Percentiles rank a stretch among this genome's conserved stretches.
Evolutionary conservation across 352 stramenopile genomes (phyloP).

Genomic region (Phytopythium montanum): DNA sequence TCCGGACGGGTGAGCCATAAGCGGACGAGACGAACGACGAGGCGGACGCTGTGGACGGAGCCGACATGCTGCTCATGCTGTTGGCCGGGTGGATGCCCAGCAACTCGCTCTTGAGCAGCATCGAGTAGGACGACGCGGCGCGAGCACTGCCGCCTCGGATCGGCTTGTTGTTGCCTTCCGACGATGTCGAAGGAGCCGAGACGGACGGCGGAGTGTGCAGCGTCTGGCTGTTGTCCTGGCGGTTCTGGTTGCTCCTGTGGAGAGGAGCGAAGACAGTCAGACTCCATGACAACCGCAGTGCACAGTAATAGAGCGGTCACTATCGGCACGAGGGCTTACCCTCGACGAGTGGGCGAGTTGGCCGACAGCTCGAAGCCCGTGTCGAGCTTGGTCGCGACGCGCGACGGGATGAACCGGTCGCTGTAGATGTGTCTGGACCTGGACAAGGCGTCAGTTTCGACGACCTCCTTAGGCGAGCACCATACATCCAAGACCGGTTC

Average conservation of each 20-base stretch:
- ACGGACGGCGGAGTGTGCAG: background rate
- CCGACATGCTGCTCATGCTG: conserved; percentile 4
- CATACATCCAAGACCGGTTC: background rate
- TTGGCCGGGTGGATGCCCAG: conserved; percentile 48
- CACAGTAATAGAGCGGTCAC: background rate
- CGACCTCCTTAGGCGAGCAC: too few species aligned
- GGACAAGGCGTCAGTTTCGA: too few species aligned
- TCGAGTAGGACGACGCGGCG: conserved; percentile 48
- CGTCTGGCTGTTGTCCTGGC: conserved; percentile 9
- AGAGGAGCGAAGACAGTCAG: background rate
- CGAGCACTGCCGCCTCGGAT: background rate
- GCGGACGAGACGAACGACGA: conserved; percentile 6
- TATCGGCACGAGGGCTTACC: conserved; percentile 9
- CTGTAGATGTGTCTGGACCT: conserved; percentile 85
- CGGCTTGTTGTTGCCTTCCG: background rate
- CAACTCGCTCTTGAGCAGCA: conserved; percentile 75
- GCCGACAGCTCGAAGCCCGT: conserved; percentile 59
- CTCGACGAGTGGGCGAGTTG: conserved; percentile 31
- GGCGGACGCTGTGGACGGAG: background rate
- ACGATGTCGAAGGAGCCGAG: conserved; percentile 1
- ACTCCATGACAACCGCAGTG: background rate
- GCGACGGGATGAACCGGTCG: conserved; percentile 83
- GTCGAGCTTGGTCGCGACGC: conserved; percentile 69
- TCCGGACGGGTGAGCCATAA: background rate
- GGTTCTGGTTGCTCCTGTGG: conserved; percentile 19